These are phyloP conservation scores for Gossypium davidsonii DNA, from an alignment of 441 rosid species.

Conservation along the genomic window DNA sequence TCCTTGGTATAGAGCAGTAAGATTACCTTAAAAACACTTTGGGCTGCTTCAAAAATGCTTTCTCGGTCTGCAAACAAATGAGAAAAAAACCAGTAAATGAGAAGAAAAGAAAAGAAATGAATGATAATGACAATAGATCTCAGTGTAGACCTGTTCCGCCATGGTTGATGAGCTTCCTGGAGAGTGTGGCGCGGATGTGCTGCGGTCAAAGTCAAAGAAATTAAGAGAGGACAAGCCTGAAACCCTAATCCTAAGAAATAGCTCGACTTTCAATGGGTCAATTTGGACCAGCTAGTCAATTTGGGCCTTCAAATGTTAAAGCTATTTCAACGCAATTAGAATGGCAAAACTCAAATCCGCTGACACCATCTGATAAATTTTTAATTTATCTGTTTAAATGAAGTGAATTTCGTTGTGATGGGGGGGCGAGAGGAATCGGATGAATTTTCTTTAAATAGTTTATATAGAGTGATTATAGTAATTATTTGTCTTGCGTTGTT, in stretches of 20 bases:
- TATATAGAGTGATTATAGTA: too few species aligned
- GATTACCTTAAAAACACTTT: conserved; percentile 67
- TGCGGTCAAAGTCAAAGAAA: background rate
- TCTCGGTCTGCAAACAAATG: conserved; percentile 31
- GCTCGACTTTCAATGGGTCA: background rate
- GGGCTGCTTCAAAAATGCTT: conserved; percentile 77
- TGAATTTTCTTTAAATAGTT: too few species aligned
- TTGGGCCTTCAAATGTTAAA: background rate
- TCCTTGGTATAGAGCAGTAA: conserved; percentile 19
- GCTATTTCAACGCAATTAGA: background rate
- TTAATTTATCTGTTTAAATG: too few species aligned
- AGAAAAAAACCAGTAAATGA: background rate
- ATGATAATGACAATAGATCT: background rate
- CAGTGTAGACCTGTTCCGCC: background rate
- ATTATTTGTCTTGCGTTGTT: too few species aligned
- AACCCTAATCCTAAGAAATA: background rate
- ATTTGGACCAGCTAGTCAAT: background rate
- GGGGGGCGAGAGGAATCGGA: too few species aligned
- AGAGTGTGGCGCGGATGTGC: background rate
- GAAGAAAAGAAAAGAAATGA: background rate
- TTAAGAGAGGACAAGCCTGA: background rate
- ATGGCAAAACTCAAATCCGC: too few species aligned
- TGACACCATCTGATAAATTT: too few species aligned
- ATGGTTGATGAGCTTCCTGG: background rate
- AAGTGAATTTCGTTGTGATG: too few species aligned